These are phyloP conservation scores for Cryphonectria carpinicola DNA, from an alignment of 2,329 filamentous ascomycete species.

Conservation along the genomic window DNA sequence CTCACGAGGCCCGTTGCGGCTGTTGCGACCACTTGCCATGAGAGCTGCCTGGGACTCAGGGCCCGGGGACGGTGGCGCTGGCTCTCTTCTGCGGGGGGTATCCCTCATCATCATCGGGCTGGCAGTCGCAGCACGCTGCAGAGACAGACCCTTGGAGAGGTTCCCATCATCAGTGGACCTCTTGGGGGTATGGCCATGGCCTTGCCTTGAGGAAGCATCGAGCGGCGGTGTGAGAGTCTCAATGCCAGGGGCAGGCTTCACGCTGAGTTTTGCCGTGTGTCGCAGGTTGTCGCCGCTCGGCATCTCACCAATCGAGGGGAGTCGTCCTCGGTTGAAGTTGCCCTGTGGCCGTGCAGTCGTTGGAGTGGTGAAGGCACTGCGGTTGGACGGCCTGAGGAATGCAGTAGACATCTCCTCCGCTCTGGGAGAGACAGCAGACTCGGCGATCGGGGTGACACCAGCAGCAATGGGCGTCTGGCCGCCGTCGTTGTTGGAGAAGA, in stretches of 20 bases:
- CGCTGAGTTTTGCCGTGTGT: slow-evolving; percentile 34
- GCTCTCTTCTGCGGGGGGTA: slow-evolving; percentile 48
- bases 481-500: slow-evolving; percentile 61
- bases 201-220: slow-evolving; percentile 31
- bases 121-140: slow-evolving; percentile 69
- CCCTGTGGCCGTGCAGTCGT: slow-evolving; percentile 66
- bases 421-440: slow-evolving; percentile 74
- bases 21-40: slow-evolving; percentile 62
- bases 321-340: slow-evolving; percentile 64
- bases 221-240: slow-evolving; percentile 28
- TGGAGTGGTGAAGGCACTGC: slow-evolving; percentile 71
- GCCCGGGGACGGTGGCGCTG: slow-evolving; percentile 69
- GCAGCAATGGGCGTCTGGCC: slow-evolving; percentile 77
- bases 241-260: slow-evolving; percentile 17
- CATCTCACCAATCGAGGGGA: slow-evolving; percentile 78
- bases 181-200: slow-evolving; percentile 43
- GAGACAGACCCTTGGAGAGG: slow-evolving; percentile 48
- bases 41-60: slow-evolving; percentile 65
- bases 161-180: slow-evolving; percentile 48
- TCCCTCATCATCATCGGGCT: slow-evolving; percentile 68
- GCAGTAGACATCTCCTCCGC: slow-evolving; percentile 69
- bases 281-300: slow-evolving; percentile 44
- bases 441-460: slow-evolving; percentile 86
- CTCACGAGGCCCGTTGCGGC: slow-evolving; percentile 73
- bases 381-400: slow-evolving; percentile 68